These are phyloP conservation scores for Fragilaria radians DNA, from an alignment of 108 stramenopile species.

Conservation along the genomic window DNA sequence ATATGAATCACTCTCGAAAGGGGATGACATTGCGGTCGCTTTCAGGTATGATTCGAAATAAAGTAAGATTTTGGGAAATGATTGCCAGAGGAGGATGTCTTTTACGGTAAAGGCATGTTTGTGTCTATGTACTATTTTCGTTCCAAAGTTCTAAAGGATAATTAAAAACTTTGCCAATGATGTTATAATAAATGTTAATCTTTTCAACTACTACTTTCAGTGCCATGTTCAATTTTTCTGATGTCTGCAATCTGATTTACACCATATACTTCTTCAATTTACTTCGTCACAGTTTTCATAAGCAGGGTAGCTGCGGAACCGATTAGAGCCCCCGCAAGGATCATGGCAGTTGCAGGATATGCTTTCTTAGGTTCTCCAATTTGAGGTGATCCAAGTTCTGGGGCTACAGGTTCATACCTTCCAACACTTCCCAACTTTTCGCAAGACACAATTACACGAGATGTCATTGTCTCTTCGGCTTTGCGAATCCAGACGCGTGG, in stretches of 20 bases:
- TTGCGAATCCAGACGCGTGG: slow-evolving; percentile 94
- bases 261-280: too few species aligned
- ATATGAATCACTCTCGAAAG: slow-evolving; percentile 61
- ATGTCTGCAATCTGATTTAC: too few species aligned
- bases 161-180: too few species aligned
- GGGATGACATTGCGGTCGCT: slow-evolving; percentile 58
- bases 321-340: slow-evolving; percentile 42
- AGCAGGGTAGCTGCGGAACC: slow-evolving; percentile 40
- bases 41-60: slow-evolving; percentile 33
- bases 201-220: too few species aligned
- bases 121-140: too few species aligned
- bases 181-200: too few species aligned
- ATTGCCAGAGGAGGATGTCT: too few species aligned
- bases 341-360: slow-evolving; percentile 29
- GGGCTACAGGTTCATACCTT: slow-evolving; percentile 44
- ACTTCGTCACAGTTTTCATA: slow-evolving; percentile 22
- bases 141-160: too few species aligned
- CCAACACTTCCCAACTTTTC: slow-evolving; percentile 76
- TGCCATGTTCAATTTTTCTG: too few species aligned
- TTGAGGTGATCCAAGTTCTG: slow-evolving; percentile 35
- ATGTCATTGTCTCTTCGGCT: slow-evolving; percentile 91
- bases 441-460: slow-evolving; percentile 69
- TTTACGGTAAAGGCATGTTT: too few species aligned
- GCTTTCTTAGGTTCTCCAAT: slow-evolving; percentile 25
- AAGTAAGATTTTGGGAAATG: background rate